Conservation (phyloP, 148 eudicot genomes). For the Arbutus unedo region DNA sequence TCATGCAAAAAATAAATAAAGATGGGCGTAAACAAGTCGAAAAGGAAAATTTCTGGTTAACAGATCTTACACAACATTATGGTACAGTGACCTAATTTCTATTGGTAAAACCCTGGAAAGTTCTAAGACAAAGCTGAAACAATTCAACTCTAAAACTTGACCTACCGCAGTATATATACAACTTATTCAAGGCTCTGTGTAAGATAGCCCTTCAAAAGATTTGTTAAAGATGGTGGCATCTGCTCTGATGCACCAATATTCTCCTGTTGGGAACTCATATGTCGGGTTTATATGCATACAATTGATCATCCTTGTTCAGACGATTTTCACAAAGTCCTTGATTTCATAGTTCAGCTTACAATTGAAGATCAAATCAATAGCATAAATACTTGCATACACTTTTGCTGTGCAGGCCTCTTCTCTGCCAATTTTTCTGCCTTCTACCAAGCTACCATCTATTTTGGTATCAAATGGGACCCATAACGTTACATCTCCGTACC, state of each 20-base stretch:
- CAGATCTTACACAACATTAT: slow-evolving; percentile 4
- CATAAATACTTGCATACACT: not conserved
- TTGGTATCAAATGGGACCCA: not conserved
- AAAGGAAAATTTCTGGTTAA: not conserved
- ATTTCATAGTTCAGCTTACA: not conserved
- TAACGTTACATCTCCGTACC: not conserved
- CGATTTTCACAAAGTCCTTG: not conserved
- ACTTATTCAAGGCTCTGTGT: not conserved
- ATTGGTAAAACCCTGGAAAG: not conserved
- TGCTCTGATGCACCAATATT: not conserved
- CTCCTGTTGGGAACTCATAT: not conserved
- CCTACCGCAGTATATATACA: not conserved
- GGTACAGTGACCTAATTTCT: not conserved
- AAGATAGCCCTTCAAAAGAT: not conserved
- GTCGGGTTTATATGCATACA: not conserved
- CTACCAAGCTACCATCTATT: not conserved
- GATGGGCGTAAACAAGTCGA: not conserved
- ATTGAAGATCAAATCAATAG: not conserved
- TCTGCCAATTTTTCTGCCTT: not conserved
- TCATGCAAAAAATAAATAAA: not conserved
- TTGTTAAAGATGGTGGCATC: slow-evolving; percentile 1
- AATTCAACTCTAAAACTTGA: not conserved
- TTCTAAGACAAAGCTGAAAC: not conserved
- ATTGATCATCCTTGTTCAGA: not conserved
- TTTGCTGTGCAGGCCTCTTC: not conserved